These are phyloP conservation scores for Cubamyces sp. DNA, from an alignment of 768 basidiomycete species.

Conservation along the genomic window DNA sequence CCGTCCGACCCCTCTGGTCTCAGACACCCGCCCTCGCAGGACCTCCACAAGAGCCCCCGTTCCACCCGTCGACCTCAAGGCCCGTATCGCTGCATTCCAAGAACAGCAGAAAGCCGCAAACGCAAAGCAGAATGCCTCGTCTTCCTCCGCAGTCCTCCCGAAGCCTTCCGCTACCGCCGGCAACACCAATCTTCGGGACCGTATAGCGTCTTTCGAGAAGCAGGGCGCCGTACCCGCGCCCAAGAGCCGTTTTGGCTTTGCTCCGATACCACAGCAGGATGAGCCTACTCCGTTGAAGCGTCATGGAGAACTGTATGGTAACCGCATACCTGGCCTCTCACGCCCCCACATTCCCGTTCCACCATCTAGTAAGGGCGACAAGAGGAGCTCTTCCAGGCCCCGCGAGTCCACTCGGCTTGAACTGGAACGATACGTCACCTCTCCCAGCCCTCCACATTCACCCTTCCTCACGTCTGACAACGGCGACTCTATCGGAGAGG, in stretches of 20 bases:
- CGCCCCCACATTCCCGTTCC: conserved; percentile 31
- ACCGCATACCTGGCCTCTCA: conserved; percentile 54
- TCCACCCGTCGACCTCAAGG: conserved; percentile 63
- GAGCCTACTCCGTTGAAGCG: conserved; percentile 51
- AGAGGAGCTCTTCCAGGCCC: conserved; percentile 11
- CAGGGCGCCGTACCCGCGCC: conserved; percentile 78
- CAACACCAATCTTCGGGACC: conserved; percentile 51
- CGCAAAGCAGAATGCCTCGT: conserved; percentile 24
- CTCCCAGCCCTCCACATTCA: conserved; percentile 25
- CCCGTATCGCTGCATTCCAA: conserved; percentile 82
- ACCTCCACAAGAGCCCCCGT: conserved; percentile 30
- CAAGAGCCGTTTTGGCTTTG: conserved; percentile 73
- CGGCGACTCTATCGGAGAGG: conserved; percentile 8
- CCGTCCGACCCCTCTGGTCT: conserved; percentile 11
- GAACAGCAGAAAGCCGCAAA: conserved; percentile 46
- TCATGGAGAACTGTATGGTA: conserved; percentile 74
- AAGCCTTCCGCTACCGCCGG: conserved; percentile 16
- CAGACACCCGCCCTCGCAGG: conserved; percentile 23
- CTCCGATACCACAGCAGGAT: conserved; percentile 58
- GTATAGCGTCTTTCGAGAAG: conserved; percentile 80
- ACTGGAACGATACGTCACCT: conserved; percentile 23
- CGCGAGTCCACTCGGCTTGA: conserved; percentile 25
- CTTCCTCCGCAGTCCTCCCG: conserved; percentile 27
- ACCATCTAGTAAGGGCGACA: conserved; percentile 5
- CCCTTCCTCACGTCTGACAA: conserved; percentile 23